These are phyloP conservation scores for Linderniella brevidens DNA, from an alignment of 257 asterid species.

Conservation along the genomic window DNA sequence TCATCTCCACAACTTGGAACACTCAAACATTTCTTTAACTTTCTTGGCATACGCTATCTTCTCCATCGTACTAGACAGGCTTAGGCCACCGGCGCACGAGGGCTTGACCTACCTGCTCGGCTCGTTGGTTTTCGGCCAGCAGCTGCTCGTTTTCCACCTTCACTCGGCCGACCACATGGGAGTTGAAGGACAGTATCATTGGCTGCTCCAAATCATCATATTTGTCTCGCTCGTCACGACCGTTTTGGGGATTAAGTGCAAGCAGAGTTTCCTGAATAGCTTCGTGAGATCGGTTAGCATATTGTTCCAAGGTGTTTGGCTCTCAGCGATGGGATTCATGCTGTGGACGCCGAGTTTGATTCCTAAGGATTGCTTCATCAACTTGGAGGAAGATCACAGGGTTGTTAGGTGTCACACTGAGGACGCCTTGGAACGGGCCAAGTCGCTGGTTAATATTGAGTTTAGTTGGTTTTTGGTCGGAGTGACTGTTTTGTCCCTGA, in stretches of 20 bases:
- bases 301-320: slow-evolving; percentile 78
- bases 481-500: slow-evolving; percentile 14
- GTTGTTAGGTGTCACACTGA: slow-evolving; percentile 57
- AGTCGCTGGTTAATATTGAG: slow-evolving; percentile 56
- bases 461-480: slow-evolving; percentile 67
- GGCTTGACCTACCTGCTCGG: slow-evolving; percentile 46
- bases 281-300: slow-evolving; percentile 56
- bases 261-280: slow-evolving; percentile 52
- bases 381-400: slow-evolving; percentile 49
- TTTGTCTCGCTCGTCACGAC: slow-evolving; percentile 42
- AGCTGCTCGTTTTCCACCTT: slow-evolving; percentile 69
- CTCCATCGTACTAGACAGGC: slow-evolving; percentile 37
- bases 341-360: slow-evolving; percentile 61
- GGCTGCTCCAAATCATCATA: slow-evolving; percentile 31
- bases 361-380: slow-evolving; percentile 53
- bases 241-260: slow-evolving; percentile 29
- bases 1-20: slow-evolving; percentile 79
- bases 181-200: slow-evolving; percentile 78
- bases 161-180: slow-evolving; percentile 94
- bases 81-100: slow-evolving; percentile 27
- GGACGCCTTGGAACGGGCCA: slow-evolving; percentile 54
- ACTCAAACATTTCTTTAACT: slow-evolving; percentile 58
- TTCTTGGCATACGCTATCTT: slow-evolving; percentile 46
- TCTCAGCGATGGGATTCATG: slow-evolving; percentile 75
- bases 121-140: slow-evolving; percentile 47